A percentile compares a stretch with the other conserved stretches of the same genome.
Conservation (phyloP, 2,329 filamentous ascomycete species). For the Penicillium decumbens region DNA sequence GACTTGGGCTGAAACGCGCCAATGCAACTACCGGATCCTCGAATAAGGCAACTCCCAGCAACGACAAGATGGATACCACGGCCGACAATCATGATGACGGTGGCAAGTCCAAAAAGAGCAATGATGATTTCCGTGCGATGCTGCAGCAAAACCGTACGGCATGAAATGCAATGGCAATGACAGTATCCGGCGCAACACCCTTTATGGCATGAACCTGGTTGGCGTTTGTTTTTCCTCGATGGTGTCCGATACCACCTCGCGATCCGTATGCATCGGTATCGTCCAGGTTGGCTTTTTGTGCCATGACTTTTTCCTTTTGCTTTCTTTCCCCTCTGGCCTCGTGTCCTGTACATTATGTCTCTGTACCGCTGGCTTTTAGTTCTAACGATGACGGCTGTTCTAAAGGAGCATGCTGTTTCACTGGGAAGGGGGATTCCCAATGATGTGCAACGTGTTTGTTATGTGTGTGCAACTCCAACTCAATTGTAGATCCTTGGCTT, state of each 20-base stretch:
- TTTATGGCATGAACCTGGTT: slow-evolving; percentile 25
- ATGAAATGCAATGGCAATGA: slow-evolving; percentile 24
- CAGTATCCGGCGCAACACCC: slow-evolving; percentile 18
- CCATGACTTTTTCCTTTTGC: slow-evolving; percentile 4
- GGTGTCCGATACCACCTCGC: slow-evolving; percentile 6
- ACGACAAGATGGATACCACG: slow-evolving; percentile 25
- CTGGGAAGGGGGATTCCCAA: slow-evolving; percentile 1
- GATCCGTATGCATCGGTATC: slow-evolving; percentile 10
- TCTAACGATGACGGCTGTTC: slow-evolving; percentile 25
- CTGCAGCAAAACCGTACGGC: slow-evolving; percentile 41
- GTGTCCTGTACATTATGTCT: slow-evolving; percentile 25
- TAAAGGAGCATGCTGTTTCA: slow-evolving; percentile 7
- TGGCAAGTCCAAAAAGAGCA: slow-evolving; percentile 47
- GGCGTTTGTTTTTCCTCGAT: slow-evolving; percentile 23
- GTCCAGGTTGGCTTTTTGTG: slow-evolving; percentile 7
- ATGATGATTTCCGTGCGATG: slow-evolving; percentile 56
- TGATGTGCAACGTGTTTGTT: slow-evolving; percentile 5
- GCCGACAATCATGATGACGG: slow-evolving; percentile 28
- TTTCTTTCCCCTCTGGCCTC: slow-evolving; percentile 9
- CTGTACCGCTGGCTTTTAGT: slow-evolving; percentile 15
- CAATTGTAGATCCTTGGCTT: no score
- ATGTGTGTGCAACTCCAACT: background rate
- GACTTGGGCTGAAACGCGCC: slow-evolving; percentile 48
- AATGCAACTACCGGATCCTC: slow-evolving; percentile 11
- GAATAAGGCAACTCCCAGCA: slow-evolving; percentile 5